Percentiles rank a stretch among this genome's conserved stretches.
Conservation (phyloP, 2,329 filamentous ascomycete species). For the Metarhizium robertsii region DNA sequence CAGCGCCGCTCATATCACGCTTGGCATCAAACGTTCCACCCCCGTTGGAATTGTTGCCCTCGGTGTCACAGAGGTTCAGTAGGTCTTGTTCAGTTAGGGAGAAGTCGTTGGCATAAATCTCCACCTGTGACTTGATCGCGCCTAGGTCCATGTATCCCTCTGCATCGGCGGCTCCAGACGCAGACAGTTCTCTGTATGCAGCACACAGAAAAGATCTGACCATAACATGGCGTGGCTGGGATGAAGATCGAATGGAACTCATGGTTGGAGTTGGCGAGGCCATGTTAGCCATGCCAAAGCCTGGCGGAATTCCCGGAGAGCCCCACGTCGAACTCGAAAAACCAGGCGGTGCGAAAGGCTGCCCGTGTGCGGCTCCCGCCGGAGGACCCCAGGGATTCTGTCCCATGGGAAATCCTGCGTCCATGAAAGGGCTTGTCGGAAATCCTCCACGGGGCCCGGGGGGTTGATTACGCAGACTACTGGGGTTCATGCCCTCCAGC, state of each 20-base stretch:
- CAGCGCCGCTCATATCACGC: slow-evolving; percentile 32
- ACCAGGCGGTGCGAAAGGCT: slow-evolving; percentile 34
- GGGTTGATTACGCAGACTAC: slow-evolving; percentile 36
- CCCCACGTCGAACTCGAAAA: slow-evolving; percentile 33
- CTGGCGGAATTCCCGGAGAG: slow-evolving; percentile 22
- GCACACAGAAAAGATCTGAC: slow-evolving; percentile 68
- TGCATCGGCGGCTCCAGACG: slow-evolving; percentile 26
- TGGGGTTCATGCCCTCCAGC: slow-evolving; percentile 19
- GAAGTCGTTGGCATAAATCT: slow-evolving; percentile 37
- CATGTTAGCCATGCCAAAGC: slow-evolving; percentile 22
- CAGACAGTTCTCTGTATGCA: slow-evolving; percentile 58
- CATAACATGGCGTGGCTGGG: slow-evolving; percentile 55
- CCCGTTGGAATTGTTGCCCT: slow-evolving; percentile 77
- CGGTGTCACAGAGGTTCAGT: slow-evolving; percentile 79
- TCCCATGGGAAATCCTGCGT: slow-evolving; percentile 27
- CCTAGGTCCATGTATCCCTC: slow-evolving; percentile 64
- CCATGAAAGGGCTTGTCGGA: slow-evolving; percentile 30
- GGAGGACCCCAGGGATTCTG: slow-evolving; percentile 34
- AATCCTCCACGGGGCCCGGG: slow-evolving; percentile 38
- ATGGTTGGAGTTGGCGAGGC: slow-evolving; percentile 21
- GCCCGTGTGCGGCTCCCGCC: slow-evolving; percentile 18
- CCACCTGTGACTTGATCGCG: slow-evolving; percentile 56
- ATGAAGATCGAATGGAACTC: slow-evolving; percentile 20
- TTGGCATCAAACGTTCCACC: slow-evolving; percentile 77
- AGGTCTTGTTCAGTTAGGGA: slow-evolving; percentile 52